Conservation (phyloP, 306 rosid genomes). For the Hippophae rhamnoides region DNA sequence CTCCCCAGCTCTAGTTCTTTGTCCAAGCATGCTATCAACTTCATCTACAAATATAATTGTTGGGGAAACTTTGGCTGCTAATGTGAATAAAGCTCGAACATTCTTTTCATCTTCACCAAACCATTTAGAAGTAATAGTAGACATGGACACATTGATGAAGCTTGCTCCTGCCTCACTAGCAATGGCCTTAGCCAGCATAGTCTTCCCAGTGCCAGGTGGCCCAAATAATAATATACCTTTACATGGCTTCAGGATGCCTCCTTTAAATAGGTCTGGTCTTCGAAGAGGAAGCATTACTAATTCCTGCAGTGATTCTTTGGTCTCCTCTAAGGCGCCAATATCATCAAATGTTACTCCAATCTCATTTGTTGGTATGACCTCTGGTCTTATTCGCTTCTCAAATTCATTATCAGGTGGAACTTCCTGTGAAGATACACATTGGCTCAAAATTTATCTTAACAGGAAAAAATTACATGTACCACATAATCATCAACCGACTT, state of each 20-base stretch:
- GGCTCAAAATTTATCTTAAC: slow-evolving; percentile 12
- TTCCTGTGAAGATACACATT: slow-evolving; percentile 37
- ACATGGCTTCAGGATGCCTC: slow-evolving; percentile 92
- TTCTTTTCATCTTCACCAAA: slow-evolving; percentile 99
- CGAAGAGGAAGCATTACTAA: slow-evolving; percentile 66
- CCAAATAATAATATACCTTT: slow-evolving; percentile 90
- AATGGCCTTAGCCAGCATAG: slow-evolving; percentile 97
- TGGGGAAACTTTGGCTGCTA: slow-evolving; percentile 91
- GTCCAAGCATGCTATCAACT: slow-evolving; percentile 99
- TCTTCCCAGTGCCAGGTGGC: slow-evolving; percentile 97
- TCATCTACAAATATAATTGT: slow-evolving; percentile 95
- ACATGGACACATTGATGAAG: slow-evolving; percentile 98
- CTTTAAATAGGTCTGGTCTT: slow-evolving; percentile 90
- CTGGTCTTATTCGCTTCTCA: slow-evolving; percentile 92
- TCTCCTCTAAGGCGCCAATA: slow-evolving; percentile 83
- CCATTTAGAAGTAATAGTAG: slow-evolving; percentile 97
- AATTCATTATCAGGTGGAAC: slow-evolving; percentile 79
- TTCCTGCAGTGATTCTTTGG: slow-evolving; percentile 55
- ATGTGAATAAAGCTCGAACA: slow-evolving; percentile 81
- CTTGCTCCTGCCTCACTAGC: slow-evolving; percentile 98
- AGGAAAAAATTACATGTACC: too few relatives aligned
- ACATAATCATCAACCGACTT: too few relatives aligned
- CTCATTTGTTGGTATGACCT: slow-evolving; percentile 83
- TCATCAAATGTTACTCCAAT: slow-evolving; percentile 70
- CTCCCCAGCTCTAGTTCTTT: slow-evolving; percentile 86